These are phyloP conservation scores for Stemphylium vesicarium DNA, from an alignment of 2,329 filamentous ascomycete genomes.

Conservation along the genomic window DNA sequence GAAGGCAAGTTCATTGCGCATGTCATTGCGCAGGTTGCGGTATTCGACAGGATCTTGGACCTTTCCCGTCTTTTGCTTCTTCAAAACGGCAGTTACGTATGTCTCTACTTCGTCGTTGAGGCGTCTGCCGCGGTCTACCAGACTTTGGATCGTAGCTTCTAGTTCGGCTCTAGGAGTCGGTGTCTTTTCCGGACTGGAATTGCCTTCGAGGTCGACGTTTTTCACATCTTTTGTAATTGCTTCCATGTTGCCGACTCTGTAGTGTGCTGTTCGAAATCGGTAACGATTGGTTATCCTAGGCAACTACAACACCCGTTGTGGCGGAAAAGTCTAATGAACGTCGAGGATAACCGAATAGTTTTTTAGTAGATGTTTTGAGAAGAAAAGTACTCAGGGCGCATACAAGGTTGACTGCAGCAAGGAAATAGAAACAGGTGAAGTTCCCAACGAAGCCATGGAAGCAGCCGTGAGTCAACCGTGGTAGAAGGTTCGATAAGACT, in stretches of 20 bases:
- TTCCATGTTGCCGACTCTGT: constrained; percentile 15
- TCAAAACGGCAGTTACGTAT: constrained; percentile 46
- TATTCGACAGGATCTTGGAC: constrained; percentile 48
- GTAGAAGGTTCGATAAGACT: not conserved
- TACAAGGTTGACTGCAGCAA: not conserved
- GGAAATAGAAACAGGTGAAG: not conserved
- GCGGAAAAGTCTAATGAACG: too few relatives aligned
- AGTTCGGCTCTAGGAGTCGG: constrained; percentile 22
- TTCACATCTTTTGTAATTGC: constrained; percentile 16
- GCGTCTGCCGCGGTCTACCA: constrained; percentile 47
- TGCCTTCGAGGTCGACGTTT: constrained; percentile 17
- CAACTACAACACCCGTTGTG: not conserved
- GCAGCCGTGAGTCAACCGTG: not conserved
- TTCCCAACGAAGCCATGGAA: not conserved
- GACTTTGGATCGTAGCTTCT: constrained; percentile 34
- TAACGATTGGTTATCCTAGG: not conserved
- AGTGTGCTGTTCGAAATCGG: not conserved
- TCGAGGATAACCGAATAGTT: not conserved
- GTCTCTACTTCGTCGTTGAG: constrained; percentile 52
- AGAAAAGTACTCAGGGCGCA: not conserved
- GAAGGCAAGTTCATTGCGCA: constrained; percentile 45
- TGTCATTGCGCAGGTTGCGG: constrained; percentile 40
- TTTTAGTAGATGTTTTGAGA: not conserved
- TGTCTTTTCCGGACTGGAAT: constrained; percentile 8
- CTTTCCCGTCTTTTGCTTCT: constrained; percentile 39